These are phyloP conservation scores for Ophryocystis elektroscirrha DNA, from an alignment of 169 alveolate species.

Conservation along the genomic window DNA sequence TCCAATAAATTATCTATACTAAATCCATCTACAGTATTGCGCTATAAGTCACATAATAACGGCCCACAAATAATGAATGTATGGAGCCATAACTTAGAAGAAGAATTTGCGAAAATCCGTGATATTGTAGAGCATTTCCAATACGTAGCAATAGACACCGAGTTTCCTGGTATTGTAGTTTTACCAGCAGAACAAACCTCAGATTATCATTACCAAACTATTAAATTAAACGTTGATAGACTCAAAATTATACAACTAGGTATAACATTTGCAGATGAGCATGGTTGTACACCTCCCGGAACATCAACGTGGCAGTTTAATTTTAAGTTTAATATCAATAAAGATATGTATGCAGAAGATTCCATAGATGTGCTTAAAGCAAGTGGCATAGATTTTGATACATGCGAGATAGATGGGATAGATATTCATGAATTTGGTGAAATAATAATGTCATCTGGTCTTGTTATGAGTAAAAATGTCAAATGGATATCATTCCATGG, in stretches of 20 bases:
- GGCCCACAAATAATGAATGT: no score
- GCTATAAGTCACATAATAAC: no score
- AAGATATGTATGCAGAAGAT: constrained; percentile 68
- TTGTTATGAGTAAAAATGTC: constrained; percentile 81
- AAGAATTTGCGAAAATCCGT: constrained; percentile 58
- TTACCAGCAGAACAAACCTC: constrained; percentile 66
- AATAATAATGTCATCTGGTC: constrained; percentile 68
- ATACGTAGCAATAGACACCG: constrained; percentile 66
- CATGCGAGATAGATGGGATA: constrained; percentile 68
- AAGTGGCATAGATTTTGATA: constrained; percentile 84
- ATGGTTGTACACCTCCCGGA: constrained; percentile 61
- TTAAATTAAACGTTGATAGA: constrained; percentile 75
- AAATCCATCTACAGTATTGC: no score
- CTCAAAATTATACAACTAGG: constrained; percentile 85
- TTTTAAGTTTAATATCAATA: constrained; percentile 66
- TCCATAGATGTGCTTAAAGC: constrained; percentile 67
- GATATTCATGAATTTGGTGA: constrained; percentile 77
- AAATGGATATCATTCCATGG: constrained; percentile 94
- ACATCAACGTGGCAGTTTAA: constrained; percentile 87
- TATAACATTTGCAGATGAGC: constrained; percentile 69
- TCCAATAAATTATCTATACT: no score
- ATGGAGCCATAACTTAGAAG: no score
- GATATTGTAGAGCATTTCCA: constrained; percentile 63
- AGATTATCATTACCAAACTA: constrained; percentile 76
- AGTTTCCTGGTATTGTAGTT: constrained; percentile 72